Base-by-base conservation (phyloP, 805 yeast genomes). In the Nakazawaea pomicola region DNA sequence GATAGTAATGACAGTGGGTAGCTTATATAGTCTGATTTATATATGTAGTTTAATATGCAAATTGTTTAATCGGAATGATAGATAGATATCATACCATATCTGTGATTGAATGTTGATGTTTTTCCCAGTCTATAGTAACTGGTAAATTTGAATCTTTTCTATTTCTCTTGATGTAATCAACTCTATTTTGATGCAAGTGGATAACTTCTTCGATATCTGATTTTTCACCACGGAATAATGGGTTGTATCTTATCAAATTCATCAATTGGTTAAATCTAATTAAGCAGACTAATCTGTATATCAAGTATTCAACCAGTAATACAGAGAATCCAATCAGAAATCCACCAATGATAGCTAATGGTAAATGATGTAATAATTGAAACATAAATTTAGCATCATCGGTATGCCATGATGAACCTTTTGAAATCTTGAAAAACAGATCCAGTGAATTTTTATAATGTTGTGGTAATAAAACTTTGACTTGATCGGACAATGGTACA, bases 361-460 rank as follows among this genome's bases (percentile, higher is more conserved):
- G 70, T 49, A 90, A 76, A 60, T 90, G 96, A 48, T 76, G 71
- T 14, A 86, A 88, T 61, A 89, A 63, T 7, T 75, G 64, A 54
- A 84, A 79, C 61, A 89, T 77, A 56, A 86, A 76, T 40, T 78
- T 71, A 9, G 96, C 96, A 60, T 90, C 97, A 49, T 80, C 87
- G 54, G 77, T 64, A 62, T 90, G 97, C 97, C 97, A 90, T 19
- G 95, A 84, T 0, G 95, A 85, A 34, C 97, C 97, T 41, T 76
- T 74, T 0, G 87, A 68, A 41, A 86, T 81, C 29, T 78, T 70
- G 60, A 90, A 89, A 57, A 85, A 84, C 0, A 89, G 73, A 49
- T 70, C 64, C 1, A 70, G 55, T 46, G 70, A 72, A 44, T 74
- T 65, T 56, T 83, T 84, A 60, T 86, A 85, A 57, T 83, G 89